These are phyloP conservation scores for Paramecium biaurelia DNA, from an alignment of 73 alveolate species.

Conservation along the genomic window DNA sequence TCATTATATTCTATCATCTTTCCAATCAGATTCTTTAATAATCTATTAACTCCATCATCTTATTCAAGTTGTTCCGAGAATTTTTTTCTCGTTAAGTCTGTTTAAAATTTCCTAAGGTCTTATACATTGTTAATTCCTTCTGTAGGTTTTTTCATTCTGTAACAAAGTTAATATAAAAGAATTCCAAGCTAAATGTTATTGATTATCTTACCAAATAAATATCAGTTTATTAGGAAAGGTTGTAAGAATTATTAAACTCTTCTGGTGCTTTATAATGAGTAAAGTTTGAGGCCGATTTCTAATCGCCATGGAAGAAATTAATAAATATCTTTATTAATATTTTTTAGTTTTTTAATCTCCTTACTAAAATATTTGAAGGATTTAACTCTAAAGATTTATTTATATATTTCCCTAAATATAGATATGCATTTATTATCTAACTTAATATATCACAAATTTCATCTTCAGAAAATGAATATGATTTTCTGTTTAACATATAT, in stretches of 20 bases:
- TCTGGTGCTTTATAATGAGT: neutral
- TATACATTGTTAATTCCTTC: neutral
- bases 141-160: neutral
- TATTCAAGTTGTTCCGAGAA: neutral
- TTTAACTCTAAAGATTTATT: neutral
- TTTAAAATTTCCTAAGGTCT: neutral
- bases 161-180: neutral
- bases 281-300: neutral
- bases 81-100: neutral
- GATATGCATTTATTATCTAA: neutral
- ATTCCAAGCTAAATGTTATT: neutral
- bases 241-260: neutral
- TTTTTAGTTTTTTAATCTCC: neutral
- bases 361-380: neutral
- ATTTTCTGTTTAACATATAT: neutral
- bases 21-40: neutral
- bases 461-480: neutral
- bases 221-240: neutral
- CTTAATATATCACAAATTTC: neutral
- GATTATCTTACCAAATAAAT: neutral
- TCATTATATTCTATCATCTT: neutral
- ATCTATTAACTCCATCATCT: neutral
- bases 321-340: neutral
- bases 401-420: neutral
- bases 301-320: neutral